Conservation (phyloP, 2,329 filamentous ascomycete genomes). For the Alternaria ventricosa region DNA sequence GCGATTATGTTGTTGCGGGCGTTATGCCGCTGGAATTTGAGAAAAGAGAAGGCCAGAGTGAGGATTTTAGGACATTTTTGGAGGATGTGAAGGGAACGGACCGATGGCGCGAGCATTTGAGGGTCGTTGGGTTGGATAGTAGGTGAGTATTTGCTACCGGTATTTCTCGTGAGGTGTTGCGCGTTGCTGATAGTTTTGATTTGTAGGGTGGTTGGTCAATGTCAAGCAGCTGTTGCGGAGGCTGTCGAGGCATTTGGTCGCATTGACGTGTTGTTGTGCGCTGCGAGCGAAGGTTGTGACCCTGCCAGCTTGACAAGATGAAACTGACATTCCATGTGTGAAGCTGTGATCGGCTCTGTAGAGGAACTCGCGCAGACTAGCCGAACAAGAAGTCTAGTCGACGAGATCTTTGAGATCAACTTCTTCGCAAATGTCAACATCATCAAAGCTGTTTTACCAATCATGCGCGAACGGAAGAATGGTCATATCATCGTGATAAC, state of each 20-base stretch:
- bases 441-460: slow-evolving; percentile 84
- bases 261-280: slow-evolving; percentile 89
- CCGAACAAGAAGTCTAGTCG: slow-evolving; percentile 77
- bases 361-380: slow-evolving; percentile 82
- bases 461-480: slow-evolving; percentile 78
- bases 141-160: slow-evolving; percentile 42
- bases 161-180: slow-evolving; percentile 14
- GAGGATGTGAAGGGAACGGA: slow-evolving; percentile 71
- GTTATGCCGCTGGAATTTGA: slow-evolving; percentile 80
- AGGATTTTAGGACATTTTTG: slow-evolving; percentile 81
- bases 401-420: slow-evolving; percentile 91
- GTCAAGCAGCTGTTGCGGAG: slow-evolving; percentile 85
- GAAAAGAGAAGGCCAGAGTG: slow-evolving; percentile 69
- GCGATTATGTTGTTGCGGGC: slow-evolving; percentile 87
- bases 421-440: slow-evolving; percentile 97
- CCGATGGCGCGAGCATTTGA: slow-evolving; percentile 81
- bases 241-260: slow-evolving; percentile 83
- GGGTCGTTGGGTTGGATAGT: slow-evolving; percentile 65
- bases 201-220: slow-evolving; percentile 68
- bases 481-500: slow-evolving; percentile 92
- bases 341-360: slow-evolving; percentile 85
- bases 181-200: neutral
- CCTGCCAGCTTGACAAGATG: neutral
- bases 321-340: neutral
- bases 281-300: slow-evolving; percentile 78